phyloP scores from a whole-genome alignment of 1,284 basidiomycete species.

The Trichosporon coremiiforme region DNA sequence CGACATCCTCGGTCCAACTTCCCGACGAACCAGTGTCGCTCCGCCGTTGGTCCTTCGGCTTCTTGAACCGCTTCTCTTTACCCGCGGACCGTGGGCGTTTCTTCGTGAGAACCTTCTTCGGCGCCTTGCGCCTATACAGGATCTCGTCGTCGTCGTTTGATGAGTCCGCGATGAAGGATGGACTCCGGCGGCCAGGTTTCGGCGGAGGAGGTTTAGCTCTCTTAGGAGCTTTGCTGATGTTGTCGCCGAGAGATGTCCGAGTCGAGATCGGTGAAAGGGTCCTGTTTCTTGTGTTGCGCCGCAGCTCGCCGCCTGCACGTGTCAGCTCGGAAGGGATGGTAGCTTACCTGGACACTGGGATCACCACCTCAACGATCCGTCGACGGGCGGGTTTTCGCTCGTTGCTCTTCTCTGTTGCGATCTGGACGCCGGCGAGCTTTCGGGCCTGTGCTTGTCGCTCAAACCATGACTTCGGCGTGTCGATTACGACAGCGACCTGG shows the following conservation, averaged over 20 bases:
- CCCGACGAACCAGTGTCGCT: background rate
- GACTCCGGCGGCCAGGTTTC: background rate
- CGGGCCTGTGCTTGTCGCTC: background rate
- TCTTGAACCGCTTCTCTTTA: background rate
- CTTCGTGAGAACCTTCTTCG: background rate
- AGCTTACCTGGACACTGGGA: background rate
- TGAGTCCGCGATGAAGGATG: background rate
- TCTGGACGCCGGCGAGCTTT: background rate
- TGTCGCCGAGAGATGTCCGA: background rate
- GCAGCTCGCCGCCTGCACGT: background rate
- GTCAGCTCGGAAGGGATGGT: background rate
- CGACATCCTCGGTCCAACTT: slow-evolving; percentile 38
- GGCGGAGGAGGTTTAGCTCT: background rate
- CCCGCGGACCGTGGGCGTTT: background rate
- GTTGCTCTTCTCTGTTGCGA: background rate
- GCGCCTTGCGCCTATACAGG: background rate
- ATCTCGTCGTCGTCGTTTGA: background rate
- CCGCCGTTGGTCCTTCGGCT: background rate
- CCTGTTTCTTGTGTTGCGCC: background rate
- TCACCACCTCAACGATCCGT: background rate
- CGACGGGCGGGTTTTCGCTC: background rate
- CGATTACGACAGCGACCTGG: background rate
- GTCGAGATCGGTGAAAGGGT: background rate
- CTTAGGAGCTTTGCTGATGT: background rate
- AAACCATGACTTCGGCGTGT: background rate